Percentiles rank a stretch among this genome's conserved stretches.
Evolutionary conservation across 306 rosid species (phyloP).

Genomic region (Pterocarpus santalinus): DNA sequence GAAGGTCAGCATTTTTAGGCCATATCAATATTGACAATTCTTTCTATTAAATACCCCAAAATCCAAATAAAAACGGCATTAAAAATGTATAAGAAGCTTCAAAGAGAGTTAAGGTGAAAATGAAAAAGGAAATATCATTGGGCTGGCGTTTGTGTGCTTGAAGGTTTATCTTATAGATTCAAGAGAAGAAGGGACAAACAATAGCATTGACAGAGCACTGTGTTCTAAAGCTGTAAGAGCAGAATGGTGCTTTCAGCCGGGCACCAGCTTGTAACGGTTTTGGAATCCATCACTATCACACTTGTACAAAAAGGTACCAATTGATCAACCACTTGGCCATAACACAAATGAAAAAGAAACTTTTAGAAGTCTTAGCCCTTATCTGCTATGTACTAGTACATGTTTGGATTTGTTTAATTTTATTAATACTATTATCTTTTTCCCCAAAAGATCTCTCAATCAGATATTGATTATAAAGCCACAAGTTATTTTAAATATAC

Average conservation of each 20-base stretch:
- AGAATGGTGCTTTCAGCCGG: background rate
- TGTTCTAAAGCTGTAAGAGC: background rate
- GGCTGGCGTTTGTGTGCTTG: background rate
- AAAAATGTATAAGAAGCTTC: background rate
- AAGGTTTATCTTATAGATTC: background rate
- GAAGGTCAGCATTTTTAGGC: background rate
- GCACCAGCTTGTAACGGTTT: background rate
- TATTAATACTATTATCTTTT: too few species aligned
- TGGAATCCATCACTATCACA: slow-evolving; percentile 9
- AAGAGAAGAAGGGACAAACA: background rate
- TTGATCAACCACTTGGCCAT: background rate
- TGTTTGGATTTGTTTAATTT: background rate
- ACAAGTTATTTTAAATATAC: background rate
- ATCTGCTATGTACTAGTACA: background rate
- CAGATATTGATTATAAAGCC: background rate
- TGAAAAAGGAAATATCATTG: background rate
- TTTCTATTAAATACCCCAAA: background rate
- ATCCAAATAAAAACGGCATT: background rate
- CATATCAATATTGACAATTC: background rate
- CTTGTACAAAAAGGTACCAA: background rate
- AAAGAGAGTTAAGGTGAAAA: background rate
- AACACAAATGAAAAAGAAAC: background rate
- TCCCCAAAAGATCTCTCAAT: background rate
- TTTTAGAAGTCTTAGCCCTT: background rate
- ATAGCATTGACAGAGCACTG: background rate